Evolutionary conservation across 768 basidiomycete genomes (phyloP).

Genomic region (Phanerodontia chrysosporium): DNA sequence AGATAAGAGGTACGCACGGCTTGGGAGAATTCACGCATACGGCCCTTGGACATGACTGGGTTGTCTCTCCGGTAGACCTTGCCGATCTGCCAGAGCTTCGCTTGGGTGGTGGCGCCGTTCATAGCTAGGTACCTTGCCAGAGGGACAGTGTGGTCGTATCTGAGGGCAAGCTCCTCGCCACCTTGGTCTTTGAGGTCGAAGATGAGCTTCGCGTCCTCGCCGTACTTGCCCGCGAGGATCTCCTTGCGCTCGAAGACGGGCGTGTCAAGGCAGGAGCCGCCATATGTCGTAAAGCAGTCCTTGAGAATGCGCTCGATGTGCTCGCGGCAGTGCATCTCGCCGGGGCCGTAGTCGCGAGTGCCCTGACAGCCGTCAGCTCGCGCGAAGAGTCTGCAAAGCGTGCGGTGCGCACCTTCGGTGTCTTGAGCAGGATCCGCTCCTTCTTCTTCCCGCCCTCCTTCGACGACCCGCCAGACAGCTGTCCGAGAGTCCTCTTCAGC

Average conservation of each 20-base stretch:
- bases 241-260: constrained; percentile 99
- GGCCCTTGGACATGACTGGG: constrained; percentile 95
- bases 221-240: constrained; percentile 93
- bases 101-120: constrained; percentile 73
- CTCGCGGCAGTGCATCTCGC: constrained; percentile 88
- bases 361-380: constrained; percentile 46
- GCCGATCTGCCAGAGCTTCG: constrained; percentile 96
- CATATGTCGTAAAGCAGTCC: constrained; percentile 82
- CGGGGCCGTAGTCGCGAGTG: constrained; percentile 90
- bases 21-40: constrained; percentile 98
- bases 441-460: constrained; percentile 57
- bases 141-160: constrained; percentile 97
- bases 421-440: constrained; percentile 78
- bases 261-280: constrained; percentile 91
- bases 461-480: constrained; percentile 34
- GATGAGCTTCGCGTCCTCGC: constrained; percentile 95
- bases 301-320: constrained; percentile 87
- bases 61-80: constrained; percentile 97
- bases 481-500: constrained; percentile 52
- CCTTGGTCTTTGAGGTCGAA: constrained; percentile 98
- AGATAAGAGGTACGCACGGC: constrained; percentile 36
- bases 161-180: constrained; percentile 88
- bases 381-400: background rate
- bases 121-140: constrained; percentile 95
- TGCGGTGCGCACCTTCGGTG: constrained; percentile 70